A percentile compares a stretch with the other conserved stretches of the same genome.
Conservation (phyloP, 331 rosid genomes). For the Acacia concinna region DNA sequence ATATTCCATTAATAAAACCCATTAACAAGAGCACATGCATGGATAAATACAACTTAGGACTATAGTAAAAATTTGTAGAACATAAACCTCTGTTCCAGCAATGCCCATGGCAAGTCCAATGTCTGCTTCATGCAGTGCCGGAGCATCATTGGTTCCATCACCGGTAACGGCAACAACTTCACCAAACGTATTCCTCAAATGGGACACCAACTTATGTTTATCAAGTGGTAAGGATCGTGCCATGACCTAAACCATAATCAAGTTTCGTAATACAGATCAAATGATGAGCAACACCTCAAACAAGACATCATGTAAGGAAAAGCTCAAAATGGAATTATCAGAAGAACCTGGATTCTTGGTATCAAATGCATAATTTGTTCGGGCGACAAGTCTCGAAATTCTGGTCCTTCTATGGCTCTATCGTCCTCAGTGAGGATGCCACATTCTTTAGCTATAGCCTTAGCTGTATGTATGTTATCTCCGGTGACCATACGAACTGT, state of each 20-base stretch:
- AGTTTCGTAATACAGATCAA: conserved; percentile 24
- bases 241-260: conserved; percentile 66
- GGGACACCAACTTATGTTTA: conserved; percentile 70
- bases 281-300: conserved; percentile 7
- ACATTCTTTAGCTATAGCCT: conserved; percentile 89
- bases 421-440: conserved; percentile 81
- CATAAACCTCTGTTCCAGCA: conserved; percentile 89
- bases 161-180: conserved; percentile 98
- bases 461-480: conserved; percentile 88
- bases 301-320: conserved; percentile 3
- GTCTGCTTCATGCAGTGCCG: conserved; percentile 86
- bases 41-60: neutral
- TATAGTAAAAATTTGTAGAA: neutral
- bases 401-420: conserved; percentile 70
- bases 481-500: conserved; percentile 92
- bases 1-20: neutral
- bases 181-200: conserved; percentile 56
- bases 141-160: conserved; percentile 97
- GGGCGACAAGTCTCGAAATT: conserved; percentile 55
- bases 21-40: neutral
- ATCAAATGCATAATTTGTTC: conserved; percentile 58
- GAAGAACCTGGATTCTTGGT: conserved; percentile 76
- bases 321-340: neutral
- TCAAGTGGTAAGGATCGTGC: conserved; percentile 83
- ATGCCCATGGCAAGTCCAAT: conserved; percentile 99